Percentiles rank a stretch among this genome's conserved stretches.
Conservation (phyloP, 371 early-diverging fungal species). For the Mortierella sp. region DNA sequence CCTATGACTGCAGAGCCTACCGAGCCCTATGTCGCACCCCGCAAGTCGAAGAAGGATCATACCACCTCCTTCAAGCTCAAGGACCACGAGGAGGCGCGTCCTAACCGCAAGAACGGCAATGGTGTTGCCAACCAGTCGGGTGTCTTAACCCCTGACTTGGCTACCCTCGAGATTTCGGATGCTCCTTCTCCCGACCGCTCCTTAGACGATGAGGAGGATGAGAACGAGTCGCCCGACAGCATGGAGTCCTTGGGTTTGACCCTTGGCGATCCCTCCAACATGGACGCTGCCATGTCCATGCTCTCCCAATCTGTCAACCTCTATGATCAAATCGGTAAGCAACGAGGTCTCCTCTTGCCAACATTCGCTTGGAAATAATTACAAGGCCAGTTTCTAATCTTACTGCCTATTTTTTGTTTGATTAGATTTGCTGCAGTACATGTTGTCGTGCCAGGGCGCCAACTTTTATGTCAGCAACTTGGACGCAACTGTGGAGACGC, state of each 20-base stretch:
- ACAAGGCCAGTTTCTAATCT: background rate
- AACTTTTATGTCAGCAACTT: constrained; percentile 64
- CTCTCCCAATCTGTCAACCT: constrained; percentile 79
- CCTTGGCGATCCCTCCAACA: constrained; percentile 75
- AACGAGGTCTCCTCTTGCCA: background rate
- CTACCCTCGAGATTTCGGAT: constrained; percentile 43
- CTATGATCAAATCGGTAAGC: constrained; percentile 80
- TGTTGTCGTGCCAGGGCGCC: constrained; percentile 77
- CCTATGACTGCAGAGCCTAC: background rate
- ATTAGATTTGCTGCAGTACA: constrained; percentile 82
- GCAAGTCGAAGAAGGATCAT: constrained; percentile 20
- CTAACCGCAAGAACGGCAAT: constrained; percentile 29
- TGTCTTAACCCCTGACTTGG: constrained; percentile 26
- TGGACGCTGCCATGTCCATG: constrained; percentile 73
- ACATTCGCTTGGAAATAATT: background rate
- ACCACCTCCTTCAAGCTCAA: constrained; percentile 63
- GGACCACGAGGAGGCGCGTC: constrained; percentile 60
- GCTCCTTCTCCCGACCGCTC: constrained; percentile 8
- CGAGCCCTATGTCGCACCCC: constrained; percentile 13
- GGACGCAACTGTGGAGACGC: constrained; percentile 69
- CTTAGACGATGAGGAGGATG: constrained; percentile 34
- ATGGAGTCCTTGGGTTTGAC: constrained; percentile 72
- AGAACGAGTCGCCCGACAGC: constrained; percentile 41
- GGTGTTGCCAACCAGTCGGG: background rate
- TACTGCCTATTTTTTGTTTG: background rate